These are phyloP conservation scores for Aeschynomene evenia DNA, from an alignment of 306 rosid species.

Conservation along the genomic window DNA sequence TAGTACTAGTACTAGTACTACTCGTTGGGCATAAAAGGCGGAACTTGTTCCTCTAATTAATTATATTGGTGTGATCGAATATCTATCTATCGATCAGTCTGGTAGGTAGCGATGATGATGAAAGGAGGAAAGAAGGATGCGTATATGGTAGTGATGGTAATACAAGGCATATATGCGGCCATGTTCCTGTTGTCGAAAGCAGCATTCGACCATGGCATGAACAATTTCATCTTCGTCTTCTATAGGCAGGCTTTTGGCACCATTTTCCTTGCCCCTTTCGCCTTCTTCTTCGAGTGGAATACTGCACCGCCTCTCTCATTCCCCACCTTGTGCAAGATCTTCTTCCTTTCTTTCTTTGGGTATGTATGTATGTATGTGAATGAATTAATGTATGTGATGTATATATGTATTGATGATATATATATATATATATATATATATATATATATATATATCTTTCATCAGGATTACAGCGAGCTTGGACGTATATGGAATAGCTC, in stretches of 20 bases:
- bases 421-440: too few species aligned
- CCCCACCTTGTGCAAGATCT: slow-evolving; percentile 65
- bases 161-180: slow-evolving; percentile 65
- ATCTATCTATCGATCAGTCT: too few species aligned
- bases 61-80: too few species aligned
- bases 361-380: too few species aligned
- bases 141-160: slow-evolving; percentile 41
- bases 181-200: slow-evolving; percentile 70
- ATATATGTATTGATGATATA: too few species aligned
- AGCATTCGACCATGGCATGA: slow-evolving; percentile 83
- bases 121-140: slow-evolving; percentile 41
- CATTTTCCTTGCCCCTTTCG: slow-evolving; percentile 50
- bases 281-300: slow-evolving; percentile 61
- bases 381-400: too few species aligned
- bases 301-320: slow-evolving; percentile 61
- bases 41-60: too few species aligned
- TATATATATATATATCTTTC: too few species aligned
- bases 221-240: slow-evolving; percentile 66
- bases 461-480: slow-evolving; percentile 64
- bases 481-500: slow-evolving; percentile 58
- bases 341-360: slow-evolving; percentile 71
- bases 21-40: too few species aligned
- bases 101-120: neutral
- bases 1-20: too few species aligned
- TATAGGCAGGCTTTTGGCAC: slow-evolving; percentile 74